Base-by-base conservation (phyloP, 768 basidiomycete species). In the Psilocybe sp. region DNA sequence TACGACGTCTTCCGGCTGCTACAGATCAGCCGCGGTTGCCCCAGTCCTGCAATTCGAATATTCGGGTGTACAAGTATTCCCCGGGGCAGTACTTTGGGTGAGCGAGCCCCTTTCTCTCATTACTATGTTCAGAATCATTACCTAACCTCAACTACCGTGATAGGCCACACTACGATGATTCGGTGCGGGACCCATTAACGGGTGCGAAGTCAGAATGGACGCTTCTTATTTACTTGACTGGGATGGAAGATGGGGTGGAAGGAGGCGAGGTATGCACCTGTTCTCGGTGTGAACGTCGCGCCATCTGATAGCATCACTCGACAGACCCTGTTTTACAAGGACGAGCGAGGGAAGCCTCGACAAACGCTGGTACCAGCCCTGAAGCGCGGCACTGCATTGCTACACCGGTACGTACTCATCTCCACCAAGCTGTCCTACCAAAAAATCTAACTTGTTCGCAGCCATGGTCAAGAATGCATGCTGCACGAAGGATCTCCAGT, bases 121-220 rank as follows among this genome's bases (percentile, higher is more conserved):
- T 33, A 16, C 20, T 19, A 12, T 16, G 32, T 31, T 16, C 1
- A 9, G 33, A 7, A 37, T 9, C 18, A 36, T 15, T 40, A 19
- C 38, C n/a, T n/a, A n/a, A n/a, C n/a, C 9, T 43, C 13, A 19
- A 41, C 16, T 8, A 23, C 47, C 7, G 12, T 31, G 13, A 28
- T 37, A 78, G 77, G 16, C 78, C 81, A 12, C 88, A 89, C 62
- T 90, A 89, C 57, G 87, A 90, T 54, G 87, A 87, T 58, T 80
- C 81, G 15, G 80, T 86, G 20, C 72, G 74, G 7, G 85, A 87
- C 60, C 49, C 73, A 4, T 59, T 71, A 45, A 82, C 84, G 6
- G 83, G 83, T 4, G 74, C 77, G 1, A 80, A 77, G 60, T 87
- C 84, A 32, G 86, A 89, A 62, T 90, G 89, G 88, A 91, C 89